Conservation (phyloP, 176 grass and related monocot species). For the Carex cristatella region DNA sequence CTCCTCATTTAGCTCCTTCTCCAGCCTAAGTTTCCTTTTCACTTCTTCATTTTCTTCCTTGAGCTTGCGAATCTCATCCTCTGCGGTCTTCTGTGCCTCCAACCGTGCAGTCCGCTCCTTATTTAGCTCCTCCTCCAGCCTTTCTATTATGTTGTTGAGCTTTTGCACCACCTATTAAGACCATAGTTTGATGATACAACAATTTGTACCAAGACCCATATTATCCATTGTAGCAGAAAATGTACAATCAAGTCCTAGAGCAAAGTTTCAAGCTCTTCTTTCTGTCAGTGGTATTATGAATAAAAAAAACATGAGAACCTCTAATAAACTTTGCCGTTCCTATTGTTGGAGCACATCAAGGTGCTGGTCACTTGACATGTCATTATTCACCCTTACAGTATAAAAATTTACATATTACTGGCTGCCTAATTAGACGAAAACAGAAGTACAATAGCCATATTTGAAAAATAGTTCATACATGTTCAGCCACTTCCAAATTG, state of each 20-base stretch:
- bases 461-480: not conserved
- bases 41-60: constrained; percentile 28
- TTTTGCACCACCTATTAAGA: constrained; percentile 37
- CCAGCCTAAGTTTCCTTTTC: not conserved
- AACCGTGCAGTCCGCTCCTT: constrained; percentile 33
- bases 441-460: not conserved
- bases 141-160: constrained; percentile 29
- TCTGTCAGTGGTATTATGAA: not conserved
- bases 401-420: not conserved
- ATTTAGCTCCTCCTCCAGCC: constrained; percentile 32
- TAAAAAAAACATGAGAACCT: not conserved
- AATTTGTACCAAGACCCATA: not conserved
- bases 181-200: not conserved
- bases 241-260: not conserved
- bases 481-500: not conserved
- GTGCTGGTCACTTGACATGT: not conserved
- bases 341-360: not conserved
- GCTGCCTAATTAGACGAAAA: not conserved
- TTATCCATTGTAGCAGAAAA: not conserved
- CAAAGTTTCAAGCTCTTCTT: not conserved
- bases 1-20: constrained; percentile 41
- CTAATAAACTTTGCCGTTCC: not conserved
- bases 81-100: constrained; percentile 18
- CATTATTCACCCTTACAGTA: not conserved
- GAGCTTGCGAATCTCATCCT: constrained; percentile 34